These are phyloP conservation scores for Myochromella boudieri DNA, from an alignment of 768 basidiomycete genomes.

Conservation along the genomic window DNA sequence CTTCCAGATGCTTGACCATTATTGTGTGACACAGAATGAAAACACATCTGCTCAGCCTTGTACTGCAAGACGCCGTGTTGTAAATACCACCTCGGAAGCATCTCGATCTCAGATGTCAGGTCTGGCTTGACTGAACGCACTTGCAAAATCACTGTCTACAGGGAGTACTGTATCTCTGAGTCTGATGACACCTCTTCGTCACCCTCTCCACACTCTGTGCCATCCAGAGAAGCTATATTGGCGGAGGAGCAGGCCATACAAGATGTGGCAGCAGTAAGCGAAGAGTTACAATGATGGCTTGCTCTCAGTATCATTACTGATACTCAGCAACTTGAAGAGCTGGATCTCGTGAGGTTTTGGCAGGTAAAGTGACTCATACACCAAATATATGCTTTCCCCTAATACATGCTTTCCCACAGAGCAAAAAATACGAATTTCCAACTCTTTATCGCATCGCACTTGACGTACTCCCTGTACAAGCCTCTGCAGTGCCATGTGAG, in stretches of 20 bases:
- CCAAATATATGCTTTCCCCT: background rate
- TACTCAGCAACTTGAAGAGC: background rate
- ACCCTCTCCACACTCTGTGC: too few relatives aligned
- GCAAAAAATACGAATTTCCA: background rate
- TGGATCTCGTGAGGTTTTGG: background rate
- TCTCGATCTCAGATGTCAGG: background rate
- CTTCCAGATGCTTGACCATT: slow-evolving; percentile 8
- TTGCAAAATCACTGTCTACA: background rate
- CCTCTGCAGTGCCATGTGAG: slow-evolving; percentile 9
- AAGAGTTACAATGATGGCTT: slow-evolving; percentile 1
- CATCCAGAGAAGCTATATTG: background rate
- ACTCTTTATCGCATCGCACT: slow-evolving; percentile 6
- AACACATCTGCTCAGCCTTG: background rate
- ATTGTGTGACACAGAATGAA: background rate
- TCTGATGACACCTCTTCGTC: too few relatives aligned
- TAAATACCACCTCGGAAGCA: background rate
- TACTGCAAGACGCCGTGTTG: background rate
- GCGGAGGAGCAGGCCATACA: background rate
- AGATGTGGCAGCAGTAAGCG: background rate
- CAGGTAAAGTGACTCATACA: background rate
- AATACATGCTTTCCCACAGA: background rate
- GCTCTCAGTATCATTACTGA: background rate
- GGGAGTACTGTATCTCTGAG: too few relatives aligned
- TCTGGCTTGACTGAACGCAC: background rate
- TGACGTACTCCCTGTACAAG: slow-evolving; percentile 11